Conservation (phyloP, 345 rosid genomes). For the Eucalyptus guilfoylei region DNA sequence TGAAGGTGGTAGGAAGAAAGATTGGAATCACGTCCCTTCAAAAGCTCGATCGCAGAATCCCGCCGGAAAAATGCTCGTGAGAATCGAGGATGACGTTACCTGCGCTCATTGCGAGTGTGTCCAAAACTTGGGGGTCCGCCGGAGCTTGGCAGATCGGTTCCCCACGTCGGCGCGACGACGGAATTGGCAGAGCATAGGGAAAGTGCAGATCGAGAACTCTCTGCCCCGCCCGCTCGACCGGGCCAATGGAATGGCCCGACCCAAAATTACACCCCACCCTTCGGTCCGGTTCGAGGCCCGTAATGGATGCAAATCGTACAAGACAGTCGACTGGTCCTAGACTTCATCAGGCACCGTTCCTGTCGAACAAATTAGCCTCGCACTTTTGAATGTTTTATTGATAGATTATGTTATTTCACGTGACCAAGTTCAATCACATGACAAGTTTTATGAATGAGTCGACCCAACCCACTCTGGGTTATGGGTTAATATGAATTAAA, state of each 20-base stretch:
- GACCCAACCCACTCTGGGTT: too few species aligned
- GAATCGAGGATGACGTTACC: neutral
- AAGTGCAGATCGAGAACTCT: neutral
- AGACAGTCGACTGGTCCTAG: neutral
- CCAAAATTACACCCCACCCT: neutral
- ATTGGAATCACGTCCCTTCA: neutral
- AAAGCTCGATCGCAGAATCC: neutral
- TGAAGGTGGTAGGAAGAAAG: neutral
- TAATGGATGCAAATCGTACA: neutral
- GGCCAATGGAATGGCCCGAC: neutral
- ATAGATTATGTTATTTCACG: neutral
- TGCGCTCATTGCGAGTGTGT: neutral
- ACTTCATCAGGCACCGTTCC: neutral
- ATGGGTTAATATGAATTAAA: too few species aligned
- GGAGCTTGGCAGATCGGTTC: neutral
- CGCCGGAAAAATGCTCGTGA: neutral
- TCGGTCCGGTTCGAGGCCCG: neutral
- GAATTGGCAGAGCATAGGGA: neutral
- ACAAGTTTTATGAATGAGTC: neutral
- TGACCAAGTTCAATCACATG: neutral
- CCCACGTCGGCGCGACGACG: neutral
- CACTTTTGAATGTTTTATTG: neutral
- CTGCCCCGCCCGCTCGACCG: neutral
- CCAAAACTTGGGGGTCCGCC: neutral
- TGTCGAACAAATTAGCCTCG: neutral